Conservation (phyloP, 2,329 filamentous ascomycete species). For the Fusarium sp. region DNA sequence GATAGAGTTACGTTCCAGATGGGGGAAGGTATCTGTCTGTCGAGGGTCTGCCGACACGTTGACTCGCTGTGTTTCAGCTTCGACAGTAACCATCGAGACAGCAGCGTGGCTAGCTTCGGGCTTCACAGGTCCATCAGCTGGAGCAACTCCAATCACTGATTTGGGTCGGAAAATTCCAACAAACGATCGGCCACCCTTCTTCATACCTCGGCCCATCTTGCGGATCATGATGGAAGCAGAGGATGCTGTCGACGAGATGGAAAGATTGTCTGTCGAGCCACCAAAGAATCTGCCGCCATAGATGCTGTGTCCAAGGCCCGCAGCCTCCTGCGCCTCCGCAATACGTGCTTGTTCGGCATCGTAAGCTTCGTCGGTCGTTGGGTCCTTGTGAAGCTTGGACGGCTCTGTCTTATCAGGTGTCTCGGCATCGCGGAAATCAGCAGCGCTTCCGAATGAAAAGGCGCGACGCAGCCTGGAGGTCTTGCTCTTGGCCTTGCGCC, state of each 20-base stretch:
- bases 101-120: conserved; percentile 81
- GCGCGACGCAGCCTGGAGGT: conserved; percentile 87
- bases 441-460: conserved; percentile 96
- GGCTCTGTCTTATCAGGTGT: conserved; percentile 51
- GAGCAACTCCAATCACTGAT: conserved; percentile 83
- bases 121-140: conserved; percentile 72
- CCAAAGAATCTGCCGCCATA: conserved; percentile 90
- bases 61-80: conserved; percentile 88
- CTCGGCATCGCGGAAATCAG: conserved; percentile 79
- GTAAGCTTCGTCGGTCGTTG: conserved; percentile 72
- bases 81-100: conserved; percentile 95
- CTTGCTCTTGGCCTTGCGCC: conserved; percentile 83
- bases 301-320: conserved; percentile 91
- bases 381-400: conserved; percentile 76
- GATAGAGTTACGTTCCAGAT: conserved; percentile 84
- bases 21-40: conserved; percentile 80
- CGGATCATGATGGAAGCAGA: conserved; percentile 94
- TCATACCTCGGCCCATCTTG: conserved; percentile 99
- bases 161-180: conserved; percentile 96
- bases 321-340: conserved; percentile 91
- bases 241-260: conserved; percentile 89
- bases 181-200: conserved; percentile 89
- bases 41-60: conserved; percentile 80
- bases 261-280: conserved; percentile 94
- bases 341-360: conserved; percentile 94